Conservation (phyloP, 768 basidiomycete species). For the Paxillus ammoniavirescens region DNA sequence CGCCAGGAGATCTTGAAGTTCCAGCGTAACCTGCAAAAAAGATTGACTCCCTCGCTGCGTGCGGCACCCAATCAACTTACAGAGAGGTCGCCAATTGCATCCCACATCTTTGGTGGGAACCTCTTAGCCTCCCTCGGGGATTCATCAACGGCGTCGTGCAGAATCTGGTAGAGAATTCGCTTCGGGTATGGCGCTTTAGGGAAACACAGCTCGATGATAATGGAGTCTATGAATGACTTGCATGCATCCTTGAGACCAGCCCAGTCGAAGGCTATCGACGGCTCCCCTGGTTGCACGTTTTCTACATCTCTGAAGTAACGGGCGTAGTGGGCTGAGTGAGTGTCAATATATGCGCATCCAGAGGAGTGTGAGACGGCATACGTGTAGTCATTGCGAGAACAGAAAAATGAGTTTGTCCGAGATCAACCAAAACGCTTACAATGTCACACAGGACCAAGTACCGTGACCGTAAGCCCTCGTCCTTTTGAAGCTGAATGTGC, state of each 20-base stretch:
- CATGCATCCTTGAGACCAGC: conserved; percentile 57
- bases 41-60: neutral
- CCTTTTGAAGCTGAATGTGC: conserved; percentile 51
- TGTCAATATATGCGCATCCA: conserved; percentile 2
- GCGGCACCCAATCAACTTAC: conserved; percentile 37
- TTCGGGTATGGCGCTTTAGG: conserved; percentile 68
- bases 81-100: conserved; percentile 79
- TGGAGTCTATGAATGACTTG: conserved; percentile 79
- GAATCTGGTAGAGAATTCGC: conserved; percentile 60
- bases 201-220: conserved; percentile 80
- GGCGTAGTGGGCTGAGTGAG: conserved; percentile 60
- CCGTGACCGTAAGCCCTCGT: conserved; percentile 48
- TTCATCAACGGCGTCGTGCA: conserved; percentile 72
- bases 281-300: conserved; percentile 39
- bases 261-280: conserved; percentile 67
- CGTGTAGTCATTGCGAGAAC: conserved; percentile 68
- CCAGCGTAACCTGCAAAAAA: conserved; percentile 52
- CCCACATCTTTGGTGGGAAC: conserved; percentile 78
- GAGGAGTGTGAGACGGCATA: conserved; percentile 34
- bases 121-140: conserved; percentile 69
- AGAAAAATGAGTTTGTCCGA: conserved; percentile 65
- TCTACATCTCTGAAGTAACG: conserved; percentile 59
- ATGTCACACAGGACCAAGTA: conserved; percentile 69
- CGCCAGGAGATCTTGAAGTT: conserved; percentile 66
- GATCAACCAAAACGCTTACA: conserved; percentile 55